Evolutionary conservation across 805 yeast genomes (phyloP).

Genomic region (Starmera caribaea): DNA sequence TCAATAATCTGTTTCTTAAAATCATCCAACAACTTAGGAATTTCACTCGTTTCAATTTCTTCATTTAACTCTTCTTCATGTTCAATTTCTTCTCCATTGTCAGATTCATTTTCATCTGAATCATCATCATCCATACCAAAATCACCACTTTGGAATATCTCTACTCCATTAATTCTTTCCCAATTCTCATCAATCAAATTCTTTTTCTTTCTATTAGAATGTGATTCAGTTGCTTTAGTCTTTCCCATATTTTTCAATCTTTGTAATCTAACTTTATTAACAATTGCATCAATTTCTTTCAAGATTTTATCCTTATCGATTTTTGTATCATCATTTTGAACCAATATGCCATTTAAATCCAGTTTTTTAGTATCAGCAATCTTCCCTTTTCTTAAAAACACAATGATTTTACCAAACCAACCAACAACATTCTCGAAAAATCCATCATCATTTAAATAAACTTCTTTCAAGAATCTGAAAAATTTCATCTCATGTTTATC

Average conservation of each 20-base stretch:
- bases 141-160: conserved; percentile 32
- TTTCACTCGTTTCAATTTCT: neutral
- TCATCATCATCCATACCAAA: conserved; percentile 42
- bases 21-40: neutral
- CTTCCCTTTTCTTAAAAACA: conserved; percentile 55
- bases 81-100: conserved; percentile 10
- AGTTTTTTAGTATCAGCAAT: conserved; percentile 26
- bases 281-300: conserved; percentile 24
- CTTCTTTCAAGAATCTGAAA: conserved; percentile 68
- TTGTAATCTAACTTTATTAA: conserved; percentile 25
- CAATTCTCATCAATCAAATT: conserved; percentile 28
- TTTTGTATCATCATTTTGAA: conserved; percentile 10
- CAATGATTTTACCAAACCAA: conserved; percentile 66
- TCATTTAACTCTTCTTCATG: neutral
- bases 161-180: conserved; percentile 33
- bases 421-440: conserved; percentile 61
- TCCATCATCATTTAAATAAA: conserved; percentile 70
- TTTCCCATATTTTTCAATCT: conserved; percentile 1
- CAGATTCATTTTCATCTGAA: conserved; percentile 30
- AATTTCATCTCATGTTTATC: conserved; percentile 64
- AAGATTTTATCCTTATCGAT: conserved; percentile 21
- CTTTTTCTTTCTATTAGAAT: neutral
- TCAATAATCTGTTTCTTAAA: neutral
- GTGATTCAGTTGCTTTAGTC: too few relatives aligned
- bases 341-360: conserved; percentile 31